Percentiles rank a stretch among this genome's conserved stretches.
Conservation (phyloP, 805 yeast genomes). For the Candida sanyiensis region DNA sequence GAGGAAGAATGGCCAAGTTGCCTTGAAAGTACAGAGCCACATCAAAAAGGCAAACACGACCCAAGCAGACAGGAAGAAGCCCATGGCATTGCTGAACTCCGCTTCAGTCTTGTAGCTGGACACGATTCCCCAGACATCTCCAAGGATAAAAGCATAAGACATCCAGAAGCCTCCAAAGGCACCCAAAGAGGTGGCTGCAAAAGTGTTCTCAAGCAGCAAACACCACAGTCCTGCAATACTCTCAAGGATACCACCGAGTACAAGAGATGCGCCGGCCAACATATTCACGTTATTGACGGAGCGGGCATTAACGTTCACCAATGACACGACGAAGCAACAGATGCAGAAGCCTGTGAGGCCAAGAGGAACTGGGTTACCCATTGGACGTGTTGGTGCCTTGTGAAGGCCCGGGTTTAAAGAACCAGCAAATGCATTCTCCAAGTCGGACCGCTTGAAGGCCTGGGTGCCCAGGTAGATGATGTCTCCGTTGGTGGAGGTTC, state of each 20-base stretch:
- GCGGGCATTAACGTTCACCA: slow-evolving; percentile 60
- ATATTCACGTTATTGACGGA: slow-evolving; percentile 57
- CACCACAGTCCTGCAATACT: slow-evolving; percentile 72
- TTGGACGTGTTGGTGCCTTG: slow-evolving; percentile 41
- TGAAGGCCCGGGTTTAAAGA: slow-evolving; percentile 40
- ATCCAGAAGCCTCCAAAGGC: slow-evolving; percentile 72
- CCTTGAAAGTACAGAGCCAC: slow-evolving; percentile 50
- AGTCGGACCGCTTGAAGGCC: slow-evolving; percentile 46
- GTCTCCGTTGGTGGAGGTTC: slow-evolving; percentile 31
- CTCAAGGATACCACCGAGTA: slow-evolving; percentile 71
- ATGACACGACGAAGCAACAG: slow-evolving; percentile 50
- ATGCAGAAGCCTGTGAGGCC: slow-evolving; percentile 67
- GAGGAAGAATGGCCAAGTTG: slow-evolving; percentile 53
- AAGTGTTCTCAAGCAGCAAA: slow-evolving; percentile 68
- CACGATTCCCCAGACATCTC: slow-evolving; percentile 52
- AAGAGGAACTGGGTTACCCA: slow-evolving; percentile 73
- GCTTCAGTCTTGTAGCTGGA: slow-evolving; percentile 41
- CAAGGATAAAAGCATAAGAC: slow-evolving; percentile 59
- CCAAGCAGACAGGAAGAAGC: slow-evolving; percentile 59
- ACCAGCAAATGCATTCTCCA: slow-evolving; percentile 62
- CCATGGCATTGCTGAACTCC: slow-evolving; percentile 46
- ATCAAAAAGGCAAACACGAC: slow-evolving; percentile 56
- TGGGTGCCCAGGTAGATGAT: slow-evolving; percentile 35
- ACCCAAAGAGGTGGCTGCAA: slow-evolving; percentile 54
- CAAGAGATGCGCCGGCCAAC: slow-evolving; percentile 60